These are phyloP conservation scores for Penicillium sp. DNA, from an alignment of 2,329 filamentous ascomycete species.

Conservation along the genomic window DNA sequence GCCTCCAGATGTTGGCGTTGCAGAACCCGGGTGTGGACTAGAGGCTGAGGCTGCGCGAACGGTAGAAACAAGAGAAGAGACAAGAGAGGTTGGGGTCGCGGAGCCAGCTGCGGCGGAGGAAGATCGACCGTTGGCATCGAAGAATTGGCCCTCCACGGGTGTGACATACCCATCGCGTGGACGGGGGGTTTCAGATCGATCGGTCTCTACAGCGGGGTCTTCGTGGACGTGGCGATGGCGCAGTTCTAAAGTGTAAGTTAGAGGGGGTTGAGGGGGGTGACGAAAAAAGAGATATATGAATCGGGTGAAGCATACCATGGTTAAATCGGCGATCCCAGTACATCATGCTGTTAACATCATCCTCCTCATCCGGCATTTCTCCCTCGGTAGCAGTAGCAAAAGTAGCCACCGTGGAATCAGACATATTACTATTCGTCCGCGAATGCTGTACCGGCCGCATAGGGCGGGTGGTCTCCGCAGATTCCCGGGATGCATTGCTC, in stretches of 20 bases:
- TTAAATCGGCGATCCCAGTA: conserved; percentile 45
- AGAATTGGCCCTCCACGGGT: conserved; percentile 9
- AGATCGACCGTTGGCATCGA: conserved; percentile 32
- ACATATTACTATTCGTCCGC: conserved; percentile 62
- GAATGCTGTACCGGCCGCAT: conserved; percentile 39
- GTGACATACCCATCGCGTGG: conserved; percentile 12
- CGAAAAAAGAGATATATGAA: no score
- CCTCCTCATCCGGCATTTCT: conserved; percentile 38
- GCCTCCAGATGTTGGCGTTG: conserved; percentile 23
- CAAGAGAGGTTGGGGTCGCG: conserved; percentile 37
- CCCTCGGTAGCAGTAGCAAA: conserved; percentile 68
- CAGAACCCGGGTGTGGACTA: conserved; percentile 29
- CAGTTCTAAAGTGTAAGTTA: conserved; percentile 31
- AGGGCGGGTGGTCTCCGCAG: conserved; percentile 56
- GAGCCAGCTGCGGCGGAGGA: conserved; percentile 32
- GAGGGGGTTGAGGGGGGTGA: no score
- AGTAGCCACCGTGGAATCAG: conserved; percentile 63
- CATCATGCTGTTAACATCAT: conserved; percentile 46
- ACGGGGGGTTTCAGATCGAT: conserved; percentile 29
- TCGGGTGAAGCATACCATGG: conserved; percentile 38
- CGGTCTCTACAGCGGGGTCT: conserved; percentile 18
- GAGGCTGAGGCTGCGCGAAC: conserved; percentile 40
- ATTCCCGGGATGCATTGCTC: conserved; percentile 50
- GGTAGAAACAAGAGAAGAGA: conserved; percentile 43
- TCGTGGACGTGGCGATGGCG: conserved; percentile 24